Base-by-base conservation (phyloP, 2,329 filamentous ascomycete genomes). In the Metarhizium robertsii region DNA sequence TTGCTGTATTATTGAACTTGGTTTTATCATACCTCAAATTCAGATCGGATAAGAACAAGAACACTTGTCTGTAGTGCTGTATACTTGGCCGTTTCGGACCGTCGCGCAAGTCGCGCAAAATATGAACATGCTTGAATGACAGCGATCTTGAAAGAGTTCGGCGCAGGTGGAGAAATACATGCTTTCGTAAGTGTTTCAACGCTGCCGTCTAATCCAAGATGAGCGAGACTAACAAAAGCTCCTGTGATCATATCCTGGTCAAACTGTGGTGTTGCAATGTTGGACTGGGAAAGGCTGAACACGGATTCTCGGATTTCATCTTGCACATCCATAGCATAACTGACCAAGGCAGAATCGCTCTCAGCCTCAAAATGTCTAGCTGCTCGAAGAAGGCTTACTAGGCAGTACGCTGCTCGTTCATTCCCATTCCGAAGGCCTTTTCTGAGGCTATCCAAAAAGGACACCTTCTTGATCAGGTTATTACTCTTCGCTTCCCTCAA, bases 321-420 rank as follows among this genome's bases (percentile, higher is more conserved):
- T 62, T 87, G 84, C 8, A 88, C 80, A 65, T 88, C 85, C 68
- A 87, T 74, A 43, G 84, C 84, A 65, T 85, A 88, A 65, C 83
- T 86, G 57, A 86, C 75, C 56, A 86, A 73, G 2, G 80, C 80
- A 11, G 81, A 79, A 62, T 88, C 85, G 62, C 78, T 83, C 57
- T 86, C 80, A 7, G 75, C 71, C 56, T 80, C 75, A 61, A 88
- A 87, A 64, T 87, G 81, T 38, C 84, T 78, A 13, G 83, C 82
- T 43, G 79, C 83, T 45, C 82, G 79, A 50, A 87, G 75, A 50
- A 87, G 69, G 18, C 78, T 77, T 16, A 86, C 80, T 14, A 87
- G 72, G 60, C 83, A 87, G 61, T 83, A 84, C n/a, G 81, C 80
- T 3, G 85, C 84, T 57, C 83, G 78, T 62, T 87, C 84, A 63